Conservation (phyloP, 1,284 basidiomycete species). For the Trametes pubescens region DNA sequence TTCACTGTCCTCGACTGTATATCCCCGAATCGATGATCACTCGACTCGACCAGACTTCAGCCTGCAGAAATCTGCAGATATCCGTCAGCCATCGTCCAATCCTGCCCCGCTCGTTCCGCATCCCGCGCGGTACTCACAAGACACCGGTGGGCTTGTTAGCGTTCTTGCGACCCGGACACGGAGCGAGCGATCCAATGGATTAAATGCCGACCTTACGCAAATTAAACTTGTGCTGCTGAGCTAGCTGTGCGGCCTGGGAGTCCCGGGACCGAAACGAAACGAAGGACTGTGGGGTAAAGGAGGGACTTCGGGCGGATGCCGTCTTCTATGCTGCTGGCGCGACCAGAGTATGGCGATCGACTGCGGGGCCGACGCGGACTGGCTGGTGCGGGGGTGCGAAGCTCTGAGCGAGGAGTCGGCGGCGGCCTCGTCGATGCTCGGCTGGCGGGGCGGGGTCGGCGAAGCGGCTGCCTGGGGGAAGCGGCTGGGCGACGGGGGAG, state of each 20-base stretch:
- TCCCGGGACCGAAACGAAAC: constrained; percentile 34
- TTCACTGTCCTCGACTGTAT: constrained; percentile 25
- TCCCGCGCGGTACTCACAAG: constrained; percentile 32
- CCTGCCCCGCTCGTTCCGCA: constrained; percentile 17
- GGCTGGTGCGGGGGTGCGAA: constrained; percentile 20
- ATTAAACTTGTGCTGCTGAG: constrained; percentile 30
- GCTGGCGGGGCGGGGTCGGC: constrained; percentile 21
- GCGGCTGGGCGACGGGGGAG: constrained; percentile 27
- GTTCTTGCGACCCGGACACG: constrained; percentile 32
- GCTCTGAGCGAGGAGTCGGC: constrained; percentile 30
- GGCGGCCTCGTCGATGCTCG: constrained; percentile 33
- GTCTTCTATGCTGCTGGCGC: constrained; percentile 34
- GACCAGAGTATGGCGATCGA: constrained; percentile 28
- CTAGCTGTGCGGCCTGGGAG: constrained; percentile 24
- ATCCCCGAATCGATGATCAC: constrained; percentile 28
- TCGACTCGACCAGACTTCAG: constrained; percentile 28
- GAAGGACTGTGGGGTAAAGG: constrained; percentile 38
- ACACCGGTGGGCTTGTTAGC: constrained; percentile 25
- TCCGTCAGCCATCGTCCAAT: constrained; percentile 32
- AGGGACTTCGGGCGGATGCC: constrained; percentile 37
- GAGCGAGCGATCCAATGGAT: constrained; percentile 28
- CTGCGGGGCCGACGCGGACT: constrained; percentile 21
- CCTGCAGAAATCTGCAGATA: constrained; percentile 30
- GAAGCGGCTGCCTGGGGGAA: constrained; percentile 31
- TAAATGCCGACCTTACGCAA: constrained; percentile 37